Conservation (phyloP, 495 filamentous ascomycete genomes). For the Neurospora sp. region DNA sequence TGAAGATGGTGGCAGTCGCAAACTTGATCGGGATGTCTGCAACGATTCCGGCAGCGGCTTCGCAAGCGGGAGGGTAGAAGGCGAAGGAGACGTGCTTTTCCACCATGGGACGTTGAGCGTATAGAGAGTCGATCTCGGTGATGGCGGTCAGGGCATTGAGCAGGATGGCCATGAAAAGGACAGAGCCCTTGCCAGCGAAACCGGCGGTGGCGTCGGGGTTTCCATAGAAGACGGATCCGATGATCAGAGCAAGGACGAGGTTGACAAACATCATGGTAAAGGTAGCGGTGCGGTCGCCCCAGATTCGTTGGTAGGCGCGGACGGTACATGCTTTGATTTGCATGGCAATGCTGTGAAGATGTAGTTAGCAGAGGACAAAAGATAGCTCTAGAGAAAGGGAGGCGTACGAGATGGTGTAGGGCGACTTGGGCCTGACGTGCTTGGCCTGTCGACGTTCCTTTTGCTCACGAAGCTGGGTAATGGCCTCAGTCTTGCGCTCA, state of each 20-base stretch:
- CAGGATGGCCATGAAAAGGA: slow-evolving; percentile 46
- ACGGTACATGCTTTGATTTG: slow-evolving; percentile 47
- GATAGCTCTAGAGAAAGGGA: background rate
- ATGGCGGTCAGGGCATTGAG: slow-evolving; percentile 43
- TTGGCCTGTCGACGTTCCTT: slow-evolving; percentile 25
- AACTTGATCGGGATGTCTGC: slow-evolving; percentile 51
- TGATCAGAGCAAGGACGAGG: slow-evolving; percentile 37
- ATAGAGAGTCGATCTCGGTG: slow-evolving; percentile 52
- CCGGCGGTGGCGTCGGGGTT: slow-evolving; percentile 31
- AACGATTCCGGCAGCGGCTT: slow-evolving; percentile 48
- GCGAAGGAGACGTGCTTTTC: slow-evolving; percentile 56
- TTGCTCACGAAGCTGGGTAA: slow-evolving; percentile 11
- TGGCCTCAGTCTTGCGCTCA: slow-evolving; percentile 18
- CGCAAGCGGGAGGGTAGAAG: slow-evolving; percentile 55
- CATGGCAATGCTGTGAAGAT: slow-evolving; percentile 31
- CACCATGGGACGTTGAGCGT: slow-evolving; percentile 51
- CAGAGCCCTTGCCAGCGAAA: slow-evolving; percentile 47
- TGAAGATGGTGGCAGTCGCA: slow-evolving; percentile 38
- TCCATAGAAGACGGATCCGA: slow-evolving; percentile 38
- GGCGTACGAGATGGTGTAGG: slow-evolving; percentile 36
- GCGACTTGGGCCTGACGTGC: slow-evolving; percentile 37
- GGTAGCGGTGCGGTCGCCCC: slow-evolving; percentile 24
- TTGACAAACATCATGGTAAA: slow-evolving; percentile 15
- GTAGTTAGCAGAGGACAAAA: background rate
- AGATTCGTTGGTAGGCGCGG: slow-evolving; percentile 38